These are phyloP conservation scores for Evansstolkia leycettana DNA, from an alignment of 495 filamentous ascomycete genomes.

Conservation along the genomic window DNA sequence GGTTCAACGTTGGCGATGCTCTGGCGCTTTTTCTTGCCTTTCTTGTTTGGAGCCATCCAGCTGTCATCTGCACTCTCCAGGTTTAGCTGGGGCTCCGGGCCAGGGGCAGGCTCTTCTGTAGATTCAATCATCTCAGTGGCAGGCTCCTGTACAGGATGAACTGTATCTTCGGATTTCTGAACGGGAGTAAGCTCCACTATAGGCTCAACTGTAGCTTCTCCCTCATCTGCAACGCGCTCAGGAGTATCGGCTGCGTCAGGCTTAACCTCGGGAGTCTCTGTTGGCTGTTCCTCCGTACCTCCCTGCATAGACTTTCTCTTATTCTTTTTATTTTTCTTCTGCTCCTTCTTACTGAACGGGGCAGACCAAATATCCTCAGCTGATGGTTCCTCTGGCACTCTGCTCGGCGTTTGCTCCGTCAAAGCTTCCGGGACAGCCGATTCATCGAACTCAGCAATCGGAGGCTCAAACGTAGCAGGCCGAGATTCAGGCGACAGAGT, in stretches of 20 bases:
- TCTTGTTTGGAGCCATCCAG: conserved; percentile 6
- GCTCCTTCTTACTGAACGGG: conserved; percentile 16
- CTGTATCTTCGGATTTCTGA: not conserved
- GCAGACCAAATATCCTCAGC: conserved; percentile 2
- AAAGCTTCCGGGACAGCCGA: conserved; percentile 18
- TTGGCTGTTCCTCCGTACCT: too few relatives aligned
- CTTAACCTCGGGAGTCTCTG: too few relatives aligned
- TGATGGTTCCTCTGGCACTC: conserved; percentile 2
- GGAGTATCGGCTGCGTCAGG: too few relatives aligned
- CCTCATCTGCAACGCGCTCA: too few relatives aligned
- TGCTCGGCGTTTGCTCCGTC: conserved; percentile 4
- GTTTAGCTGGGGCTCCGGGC: not conserved
- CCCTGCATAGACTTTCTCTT: too few relatives aligned
- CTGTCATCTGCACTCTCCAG: too few relatives aligned
- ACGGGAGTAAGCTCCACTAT: too few relatives aligned
- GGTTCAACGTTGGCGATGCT: conserved; percentile 1
- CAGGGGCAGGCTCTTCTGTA: not conserved
- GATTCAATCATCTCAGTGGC: not conserved
- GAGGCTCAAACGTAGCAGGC: conserved; percentile 15
- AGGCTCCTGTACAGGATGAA: not conserved
- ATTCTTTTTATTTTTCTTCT: too few relatives aligned
- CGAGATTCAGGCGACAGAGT: conserved; percentile 12
- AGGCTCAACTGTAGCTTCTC: too few relatives aligned
- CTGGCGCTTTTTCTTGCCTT: conserved; percentile 15
- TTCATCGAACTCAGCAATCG: conserved; percentile 25